Base-by-base conservation (phyloP, 2,329 filamentous ascomycete genomes). In the Tolypocladium ophioglossoides region DNA sequence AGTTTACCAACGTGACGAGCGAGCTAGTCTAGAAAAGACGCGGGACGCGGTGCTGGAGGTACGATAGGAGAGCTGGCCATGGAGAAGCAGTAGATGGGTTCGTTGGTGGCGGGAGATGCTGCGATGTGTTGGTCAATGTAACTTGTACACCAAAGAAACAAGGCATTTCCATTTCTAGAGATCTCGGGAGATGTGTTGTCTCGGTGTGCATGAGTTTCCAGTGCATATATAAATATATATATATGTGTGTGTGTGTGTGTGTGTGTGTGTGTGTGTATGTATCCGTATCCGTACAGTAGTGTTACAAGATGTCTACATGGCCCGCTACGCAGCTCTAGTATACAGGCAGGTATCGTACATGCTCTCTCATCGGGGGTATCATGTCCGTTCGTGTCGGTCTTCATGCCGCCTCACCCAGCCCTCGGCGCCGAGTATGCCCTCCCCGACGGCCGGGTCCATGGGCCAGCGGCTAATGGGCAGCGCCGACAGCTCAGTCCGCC, bases 1-100 rank as follows among this genome's bases (percentile, higher is more conserved):
- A 99, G 78, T 99, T 99, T 73, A 92, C 87, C 60, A 96, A 96
- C 70, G 91, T 96, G 53, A 95, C 89, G 55, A 89, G 87, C 64
- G 76, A 85, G 66, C 70, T 95, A 68, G 80, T 80, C 50, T 61
- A 61, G 38, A 32, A 7, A 46, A 46, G 41, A 30, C 24, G 24
- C 14, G 7, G 22, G 22, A 22, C 18, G 41, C 3, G 24, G 14
- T 46, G 41, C 22, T 16, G 14, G 4, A 46, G 41, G 41, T 22
- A 35, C n/a, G 54, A 38, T 7, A 14, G 20, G 16, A 35, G 34
- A 5, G 6, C 14, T 16, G 20, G 14, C 9, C 49, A 22, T n/a
- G 41, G 41, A 52, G 24, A 8, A 24, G 4, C 40, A n/a, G 22
- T 27, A 35, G 40, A 37, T 22, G 50, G 30, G 18, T 38, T 24